Evolutionary conservation across 179 eudicot species (phyloP).

Genomic region (Carnegiea gigantea): DNA sequence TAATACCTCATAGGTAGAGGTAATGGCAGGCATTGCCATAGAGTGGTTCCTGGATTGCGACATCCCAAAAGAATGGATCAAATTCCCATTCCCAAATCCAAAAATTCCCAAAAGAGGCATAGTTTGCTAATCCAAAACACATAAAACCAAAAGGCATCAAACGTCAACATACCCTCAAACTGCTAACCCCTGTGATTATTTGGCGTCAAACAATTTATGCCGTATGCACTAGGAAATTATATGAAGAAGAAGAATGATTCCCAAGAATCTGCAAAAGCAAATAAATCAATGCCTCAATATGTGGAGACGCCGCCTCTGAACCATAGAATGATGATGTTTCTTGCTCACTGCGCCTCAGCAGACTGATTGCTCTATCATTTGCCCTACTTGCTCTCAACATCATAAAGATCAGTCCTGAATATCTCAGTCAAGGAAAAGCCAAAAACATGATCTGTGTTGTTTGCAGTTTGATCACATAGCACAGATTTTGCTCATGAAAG

Average conservation of each 20-base stretch:
- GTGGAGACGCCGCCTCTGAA: not conserved
- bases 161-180: not conserved
- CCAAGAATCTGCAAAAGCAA: not conserved
- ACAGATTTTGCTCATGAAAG: not conserved
- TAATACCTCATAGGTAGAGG: too few species aligned
- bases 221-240: not conserved
- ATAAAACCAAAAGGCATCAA: not conserved
- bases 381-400: conserved; percentile 63
- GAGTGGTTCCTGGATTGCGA: not conserved
- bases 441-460: not conserved
- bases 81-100: not conserved
- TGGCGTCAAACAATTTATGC: not conserved
- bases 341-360: not conserved
- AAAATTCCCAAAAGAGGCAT: not conserved
- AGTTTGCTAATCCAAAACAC: not conserved
- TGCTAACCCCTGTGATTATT: not conserved
- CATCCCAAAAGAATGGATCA: not conserved
- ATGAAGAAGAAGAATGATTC: not conserved
- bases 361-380: not conserved
- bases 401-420: conserved; percentile 62
- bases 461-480: not conserved
- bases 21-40: not conserved
- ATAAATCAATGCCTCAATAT: not conserved
- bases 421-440: conserved; percentile 40
- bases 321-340: not conserved